Base-by-base conservation (phyloP, 768 basidiomycete genomes). In the Leccinellum rugosiceps region DNA sequence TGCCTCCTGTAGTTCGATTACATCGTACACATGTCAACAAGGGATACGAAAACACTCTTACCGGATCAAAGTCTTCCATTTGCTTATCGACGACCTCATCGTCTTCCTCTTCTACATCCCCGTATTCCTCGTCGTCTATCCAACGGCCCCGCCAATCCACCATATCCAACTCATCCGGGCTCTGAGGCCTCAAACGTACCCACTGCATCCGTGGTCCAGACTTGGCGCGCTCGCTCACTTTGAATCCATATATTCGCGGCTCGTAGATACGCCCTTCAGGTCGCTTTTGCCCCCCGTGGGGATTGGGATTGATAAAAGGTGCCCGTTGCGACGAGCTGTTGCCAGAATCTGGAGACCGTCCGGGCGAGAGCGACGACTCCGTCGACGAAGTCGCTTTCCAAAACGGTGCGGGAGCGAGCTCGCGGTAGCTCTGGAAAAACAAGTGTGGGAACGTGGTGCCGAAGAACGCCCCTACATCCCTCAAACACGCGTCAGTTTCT, bases 361-460 rank as follows among this genome's bases (percentile, higher is more conserved):
- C 83, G 8, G 84, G 75, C 2, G 87, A 86, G 6, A 83, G 78
- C 6, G 80, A 74, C 15, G 78, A 73, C 47, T 72, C 69, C 0
- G 80, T 78, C 14, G 82, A 80, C 2, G 83, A 74, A 13, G 80
- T 77, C n/a, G 85, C 81, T 62, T 89, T 91, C 83, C 85, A 94
- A 76, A 94, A 98, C 2, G 95, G 93, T 25, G 93, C 92, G 0
- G 95, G 91, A 9, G 92, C 86, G n/a, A 95, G 83, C 70, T 96
- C 94, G 25, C 92, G 90, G 76, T 96, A 98, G 60, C 91, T 94
- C 70, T 98, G 94, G 82, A 98, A 98, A 77, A 98, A 96, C 25
- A 99, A 80, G 67, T 98, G 94, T 1, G 95, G 81, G 72, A 99
- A 99, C n/a, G 96, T 98, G 0, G 96, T 98, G 21, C 97, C 97